Percentiles rank a stretch among this genome's conserved stretches.
phyloP scores from a whole-genome alignment of 805 yeast genomes.

The Kregervanrija fluxuum region DNA sequence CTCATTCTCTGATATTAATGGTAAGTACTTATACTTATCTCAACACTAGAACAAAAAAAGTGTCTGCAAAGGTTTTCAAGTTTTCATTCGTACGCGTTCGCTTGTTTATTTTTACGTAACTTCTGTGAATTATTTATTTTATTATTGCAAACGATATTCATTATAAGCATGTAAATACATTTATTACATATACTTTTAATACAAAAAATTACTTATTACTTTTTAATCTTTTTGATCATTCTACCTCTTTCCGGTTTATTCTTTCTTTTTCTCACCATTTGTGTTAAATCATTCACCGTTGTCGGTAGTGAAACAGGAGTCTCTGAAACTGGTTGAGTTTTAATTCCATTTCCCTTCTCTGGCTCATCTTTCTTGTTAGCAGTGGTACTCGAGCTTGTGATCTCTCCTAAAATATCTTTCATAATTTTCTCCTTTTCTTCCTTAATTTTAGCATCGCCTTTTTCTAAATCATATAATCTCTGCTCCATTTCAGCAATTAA shows the following conservation, averaged over 20 bases:
- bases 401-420: constrained; percentile 50
- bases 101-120: too few relatives aligned
- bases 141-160: too few relatives aligned
- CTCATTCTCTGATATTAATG: not conserved
- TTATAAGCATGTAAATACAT: too few relatives aligned
- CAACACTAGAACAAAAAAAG: too few relatives aligned
- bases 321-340: constrained; percentile 14
- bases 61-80: too few relatives aligned
- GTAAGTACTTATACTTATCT: too few relatives aligned
- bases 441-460: constrained; percentile 42
- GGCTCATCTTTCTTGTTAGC: not conserved
- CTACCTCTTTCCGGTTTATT: constrained; percentile 4
- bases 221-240: not conserved
- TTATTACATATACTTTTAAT: too few relatives aligned
- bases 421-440: constrained; percentile 46
- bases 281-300: constrained; percentile 53
- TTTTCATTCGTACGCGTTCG: too few relatives aligned
- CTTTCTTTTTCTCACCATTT: constrained; percentile 49
- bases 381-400: constrained; percentile 10
- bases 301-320: constrained; percentile 4
- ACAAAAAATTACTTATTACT: too few relatives aligned
- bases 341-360: constrained; percentile 11
- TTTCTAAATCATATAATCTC: constrained; percentile 47
- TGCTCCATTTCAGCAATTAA: constrained; percentile 49
- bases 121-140: too few relatives aligned